These are phyloP conservation scores for Phyllostachys edulis DNA, from an alignment of 176 grass and related monocot species.

Conservation along the genomic window DNA sequence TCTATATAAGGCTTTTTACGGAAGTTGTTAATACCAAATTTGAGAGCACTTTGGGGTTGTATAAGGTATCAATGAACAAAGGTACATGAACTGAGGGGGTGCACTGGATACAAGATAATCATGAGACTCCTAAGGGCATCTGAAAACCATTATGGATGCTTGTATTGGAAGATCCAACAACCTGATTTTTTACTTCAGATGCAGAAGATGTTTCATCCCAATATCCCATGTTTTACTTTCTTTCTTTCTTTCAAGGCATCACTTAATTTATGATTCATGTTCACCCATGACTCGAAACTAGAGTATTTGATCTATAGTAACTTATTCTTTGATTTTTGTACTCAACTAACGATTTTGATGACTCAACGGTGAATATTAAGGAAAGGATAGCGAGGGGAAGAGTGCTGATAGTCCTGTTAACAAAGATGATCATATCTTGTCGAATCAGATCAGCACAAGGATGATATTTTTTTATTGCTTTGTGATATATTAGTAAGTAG, in stretches of 20 bases:
- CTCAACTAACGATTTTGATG: not conserved
- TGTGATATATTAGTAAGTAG: not conserved
- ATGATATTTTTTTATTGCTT: not conserved
- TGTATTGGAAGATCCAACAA: not conserved
- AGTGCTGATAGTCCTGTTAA: not conserved
- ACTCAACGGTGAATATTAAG: no score
- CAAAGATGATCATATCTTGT: not conserved
- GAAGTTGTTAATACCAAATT: no score
- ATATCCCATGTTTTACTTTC: not conserved
- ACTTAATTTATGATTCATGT: not conserved
- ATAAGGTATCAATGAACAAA: not conserved
- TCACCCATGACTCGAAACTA: not conserved
- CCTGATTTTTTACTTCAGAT: not conserved
- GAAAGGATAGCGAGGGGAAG: no score
- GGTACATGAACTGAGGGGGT: not conserved
- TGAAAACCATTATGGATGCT: slow-evolving; percentile 12
- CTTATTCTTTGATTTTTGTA: not conserved
- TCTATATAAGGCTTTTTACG: no score
- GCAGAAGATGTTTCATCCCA: not conserved
- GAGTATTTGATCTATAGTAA: not conserved
- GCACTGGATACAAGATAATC: not conserved
- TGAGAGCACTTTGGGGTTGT: no score
- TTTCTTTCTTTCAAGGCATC: not conserved
- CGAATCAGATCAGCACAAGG: not conserved
- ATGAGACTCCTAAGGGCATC: not conserved